phyloP scores from a whole-genome alignment of 208 protist genomes.

The Trypanosoma vivax region DNA sequence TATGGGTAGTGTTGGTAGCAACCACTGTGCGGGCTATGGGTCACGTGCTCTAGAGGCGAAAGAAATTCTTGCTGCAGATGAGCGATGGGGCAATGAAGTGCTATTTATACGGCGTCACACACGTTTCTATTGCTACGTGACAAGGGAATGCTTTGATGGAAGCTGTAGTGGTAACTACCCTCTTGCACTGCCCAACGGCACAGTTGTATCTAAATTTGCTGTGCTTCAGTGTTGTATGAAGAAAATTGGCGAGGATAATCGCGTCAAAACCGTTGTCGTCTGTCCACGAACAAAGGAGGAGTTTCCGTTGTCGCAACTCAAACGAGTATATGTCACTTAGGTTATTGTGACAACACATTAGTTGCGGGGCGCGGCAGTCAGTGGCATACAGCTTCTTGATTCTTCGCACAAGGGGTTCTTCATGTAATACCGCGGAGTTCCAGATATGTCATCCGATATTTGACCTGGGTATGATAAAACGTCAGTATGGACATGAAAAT shows the following conservation, averaged over 20 bases:
- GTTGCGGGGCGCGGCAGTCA: too few species aligned
- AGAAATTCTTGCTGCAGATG: constrained; percentile 58
- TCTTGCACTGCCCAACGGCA: constrained; percentile 21
- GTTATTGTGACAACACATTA: not conserved
- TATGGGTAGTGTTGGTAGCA: not conserved
- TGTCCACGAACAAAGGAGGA: constrained; percentile 25
- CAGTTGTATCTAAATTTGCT: constrained; percentile 21
- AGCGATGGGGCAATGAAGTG: constrained; percentile 57
- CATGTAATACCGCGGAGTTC: too few species aligned
- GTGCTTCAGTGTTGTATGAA: constrained; percentile 13
- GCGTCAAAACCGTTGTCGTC: constrained; percentile 13
- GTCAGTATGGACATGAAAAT: too few species aligned
- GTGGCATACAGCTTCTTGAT: too few species aligned
- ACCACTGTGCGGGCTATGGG: constrained; percentile 3
- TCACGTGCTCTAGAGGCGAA: constrained; percentile 20
- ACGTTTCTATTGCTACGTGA: constrained; percentile 66
- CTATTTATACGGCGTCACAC: constrained; percentile 66
- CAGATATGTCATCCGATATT: too few species aligned
- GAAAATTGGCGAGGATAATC: constrained; percentile 17
- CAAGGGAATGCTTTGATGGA: constrained; percentile 42
- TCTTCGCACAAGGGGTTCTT: too few species aligned
- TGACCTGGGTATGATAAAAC: too few species aligned
- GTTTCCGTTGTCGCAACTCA: constrained; percentile 9
- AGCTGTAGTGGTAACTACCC: constrained; percentile 19
- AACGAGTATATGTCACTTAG: constrained; percentile 32